Evolutionary conservation across 1,284 basidiomycete species (phyloP).

Genomic region (Ceratobasidium sp.): DNA sequence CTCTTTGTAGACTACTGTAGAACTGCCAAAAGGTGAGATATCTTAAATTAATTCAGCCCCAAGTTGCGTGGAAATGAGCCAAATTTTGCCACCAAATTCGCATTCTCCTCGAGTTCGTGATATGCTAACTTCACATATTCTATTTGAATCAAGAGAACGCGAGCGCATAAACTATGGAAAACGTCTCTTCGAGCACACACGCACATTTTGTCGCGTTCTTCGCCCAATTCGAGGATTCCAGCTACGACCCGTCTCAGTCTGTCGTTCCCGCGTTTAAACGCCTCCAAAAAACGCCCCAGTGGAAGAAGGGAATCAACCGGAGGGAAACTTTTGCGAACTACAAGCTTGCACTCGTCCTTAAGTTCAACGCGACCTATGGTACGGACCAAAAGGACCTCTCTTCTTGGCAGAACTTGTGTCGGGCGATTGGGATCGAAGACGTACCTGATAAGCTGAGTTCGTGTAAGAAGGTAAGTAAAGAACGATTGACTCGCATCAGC

Average conservation of each 20-base stretch:
- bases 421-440: background rate
- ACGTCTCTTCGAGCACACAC: conserved; percentile 8
- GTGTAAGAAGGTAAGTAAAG: conserved; percentile 5
- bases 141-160: background rate
- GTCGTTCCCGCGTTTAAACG: background rate
- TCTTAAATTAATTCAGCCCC: no score
- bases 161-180: background rate
- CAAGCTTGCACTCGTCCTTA: background rate
- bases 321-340: background rate
- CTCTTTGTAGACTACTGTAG: no score
- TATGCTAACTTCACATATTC: background rate
- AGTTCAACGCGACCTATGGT: conserved; percentile 23
- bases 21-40: no score
- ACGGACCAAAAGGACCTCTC: conserved; percentile 20
- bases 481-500: no score
- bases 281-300: background rate
- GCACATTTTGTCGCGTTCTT: conserved; percentile 21
- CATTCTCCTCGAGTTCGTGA: background rate
- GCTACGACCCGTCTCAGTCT: conserved; percentile 19
- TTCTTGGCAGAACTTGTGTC: conserved; percentile 28
- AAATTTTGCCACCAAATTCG: no score
- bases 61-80: no score
- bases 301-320: background rate
- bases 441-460: background rate
- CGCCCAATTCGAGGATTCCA: background rate